Evolutionary conservation across 108 stramenopile species (phyloP).

Genomic region (Cyclotella distinguenda): DNA sequence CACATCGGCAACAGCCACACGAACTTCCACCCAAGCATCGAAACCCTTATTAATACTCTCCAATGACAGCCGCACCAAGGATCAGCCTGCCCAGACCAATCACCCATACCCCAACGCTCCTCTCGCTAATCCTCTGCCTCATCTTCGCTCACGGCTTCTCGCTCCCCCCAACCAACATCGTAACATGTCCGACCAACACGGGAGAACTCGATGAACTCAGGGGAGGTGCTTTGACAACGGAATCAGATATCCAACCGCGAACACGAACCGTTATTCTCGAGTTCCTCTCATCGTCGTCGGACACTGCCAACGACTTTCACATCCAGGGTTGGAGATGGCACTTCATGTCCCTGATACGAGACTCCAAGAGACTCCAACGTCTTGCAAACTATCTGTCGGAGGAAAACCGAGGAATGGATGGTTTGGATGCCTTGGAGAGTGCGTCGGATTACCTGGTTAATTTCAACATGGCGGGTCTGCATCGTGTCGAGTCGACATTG

Average conservation of each 20-base stretch:
- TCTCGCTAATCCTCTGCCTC: constrained; percentile 8
- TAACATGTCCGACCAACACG: neutral
- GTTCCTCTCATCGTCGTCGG: constrained; percentile 1
- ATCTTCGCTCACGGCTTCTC: constrained; percentile 11
- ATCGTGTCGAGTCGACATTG: constrained; percentile 59
- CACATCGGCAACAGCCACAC: too few species aligned
- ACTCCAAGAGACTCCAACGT: constrained; percentile 51
- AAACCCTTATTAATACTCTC: too few species aligned
- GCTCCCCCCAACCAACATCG: constrained; percentile 1
- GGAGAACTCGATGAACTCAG: neutral
- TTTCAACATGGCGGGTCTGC: constrained; percentile 77
- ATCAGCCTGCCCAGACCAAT: neutral
- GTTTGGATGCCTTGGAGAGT: constrained; percentile 24
- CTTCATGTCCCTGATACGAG: constrained; percentile 66
- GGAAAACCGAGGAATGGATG: neutral
- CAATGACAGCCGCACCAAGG: neutral
- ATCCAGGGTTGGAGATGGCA: constrained; percentile 90
- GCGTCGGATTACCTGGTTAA: constrained; percentile 65
- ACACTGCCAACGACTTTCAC: constrained; percentile 37
- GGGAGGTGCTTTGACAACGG: neutral
- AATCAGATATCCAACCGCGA: neutral
- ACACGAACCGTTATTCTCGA: neutral
- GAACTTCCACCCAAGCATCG: too few species aligned
- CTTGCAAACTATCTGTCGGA: constrained; percentile 38
- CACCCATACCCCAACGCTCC: neutral